Conservation (phyloP, 2,329 filamentous ascomycete species). For the Xylariaceae sp. region DNA sequence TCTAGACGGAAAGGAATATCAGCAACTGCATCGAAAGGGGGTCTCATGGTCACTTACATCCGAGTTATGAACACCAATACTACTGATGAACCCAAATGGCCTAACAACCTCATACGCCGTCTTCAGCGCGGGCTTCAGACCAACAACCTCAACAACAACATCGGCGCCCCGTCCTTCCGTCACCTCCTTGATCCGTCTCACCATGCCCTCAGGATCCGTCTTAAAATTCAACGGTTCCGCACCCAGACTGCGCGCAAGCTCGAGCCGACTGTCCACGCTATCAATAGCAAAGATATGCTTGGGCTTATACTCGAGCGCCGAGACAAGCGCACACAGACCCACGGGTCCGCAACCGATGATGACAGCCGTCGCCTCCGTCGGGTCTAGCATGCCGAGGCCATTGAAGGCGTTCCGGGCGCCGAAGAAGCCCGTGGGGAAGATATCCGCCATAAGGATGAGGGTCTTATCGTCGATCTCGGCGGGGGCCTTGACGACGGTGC, state of each 20-base stretch:
- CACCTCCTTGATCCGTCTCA: conserved; percentile 64
- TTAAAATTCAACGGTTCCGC: conserved; percentile 80
- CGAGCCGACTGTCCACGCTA: conserved; percentile 67
- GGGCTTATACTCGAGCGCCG: conserved; percentile 69
- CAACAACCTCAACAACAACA: conserved; percentile 75
- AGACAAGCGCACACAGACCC: conserved; percentile 76
- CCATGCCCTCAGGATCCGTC: conserved; percentile 58
- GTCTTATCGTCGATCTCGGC: conserved; percentile 65
- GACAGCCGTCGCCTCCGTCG: conserved; percentile 65
- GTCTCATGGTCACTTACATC: conserved; percentile 47
- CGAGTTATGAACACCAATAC: conserved; percentile 70
- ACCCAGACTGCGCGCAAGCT: conserved; percentile 66
- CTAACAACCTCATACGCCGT: conserved; percentile 67
- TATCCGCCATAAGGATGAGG: conserved; percentile 85
- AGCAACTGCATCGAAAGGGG: conserved; percentile 15
- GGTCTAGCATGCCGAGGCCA: conserved; percentile 51
- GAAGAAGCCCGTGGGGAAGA: conserved; percentile 84
- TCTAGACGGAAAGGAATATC: conserved; percentile 40
- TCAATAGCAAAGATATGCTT: conserved; percentile 75
- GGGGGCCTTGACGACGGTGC: conserved; percentile 69
- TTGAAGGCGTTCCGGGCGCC: conserved; percentile 74
- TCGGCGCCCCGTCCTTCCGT: conserved; percentile 81
- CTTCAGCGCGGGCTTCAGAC: conserved; percentile 60
- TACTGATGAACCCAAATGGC: conserved; percentile 68
- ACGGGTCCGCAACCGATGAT: conserved; percentile 82